Conservation (phyloP, 2,329 filamentous ascomycete genomes). For the Dissoconium aciculare region DNA sequence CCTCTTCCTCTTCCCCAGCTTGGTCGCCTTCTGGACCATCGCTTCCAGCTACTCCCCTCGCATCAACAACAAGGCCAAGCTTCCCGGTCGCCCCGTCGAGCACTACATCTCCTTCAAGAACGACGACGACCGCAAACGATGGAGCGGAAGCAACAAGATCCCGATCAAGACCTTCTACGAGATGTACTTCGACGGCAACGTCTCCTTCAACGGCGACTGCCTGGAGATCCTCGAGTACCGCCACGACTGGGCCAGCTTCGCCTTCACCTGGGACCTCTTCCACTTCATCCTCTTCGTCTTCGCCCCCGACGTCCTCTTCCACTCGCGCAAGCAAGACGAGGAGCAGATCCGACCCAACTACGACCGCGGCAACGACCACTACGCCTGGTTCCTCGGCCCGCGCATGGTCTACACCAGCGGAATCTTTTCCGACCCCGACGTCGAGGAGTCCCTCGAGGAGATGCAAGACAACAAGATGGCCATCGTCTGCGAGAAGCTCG, state of each 20-base stretch:
- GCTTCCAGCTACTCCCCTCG: conserved; percentile 68
- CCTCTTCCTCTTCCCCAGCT: conserved; percentile 60
- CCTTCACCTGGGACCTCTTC: conserved; percentile 70
- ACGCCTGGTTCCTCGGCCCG: conserved; percentile 91
- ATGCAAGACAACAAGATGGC: conserved; percentile 94
- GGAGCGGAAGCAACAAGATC: conserved; percentile 62
- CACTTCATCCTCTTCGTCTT: conserved; percentile 75
- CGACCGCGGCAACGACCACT: conserved; percentile 93
- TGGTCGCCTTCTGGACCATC: conserved; percentile 66
- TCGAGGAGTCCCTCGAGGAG: conserved; percentile 80
- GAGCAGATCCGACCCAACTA: conserved; percentile 96
- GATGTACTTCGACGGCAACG: conserved; percentile 89
- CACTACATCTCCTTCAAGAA: conserved; percentile 73
- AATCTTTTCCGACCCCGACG: conserved; percentile 70
- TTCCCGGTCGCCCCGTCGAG: conserved; percentile 74
- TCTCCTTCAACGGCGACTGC: conserved; percentile 84
- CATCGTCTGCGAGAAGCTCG: conserved; percentile 90
- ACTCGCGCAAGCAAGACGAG: conserved; percentile 85
- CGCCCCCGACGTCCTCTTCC: conserved; percentile 78
- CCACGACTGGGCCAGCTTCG: conserved; percentile 91
- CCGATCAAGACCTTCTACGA: conserved; percentile 88
- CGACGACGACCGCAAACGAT: conserved; percentile 44
- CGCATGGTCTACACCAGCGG: conserved; percentile 98
- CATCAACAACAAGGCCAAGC: conserved; percentile 77
- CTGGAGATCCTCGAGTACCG: conserved; percentile 82